Base-by-base conservation (phyloP, 257 asterid genomes). In the Orobanche coerulescens region DNA sequence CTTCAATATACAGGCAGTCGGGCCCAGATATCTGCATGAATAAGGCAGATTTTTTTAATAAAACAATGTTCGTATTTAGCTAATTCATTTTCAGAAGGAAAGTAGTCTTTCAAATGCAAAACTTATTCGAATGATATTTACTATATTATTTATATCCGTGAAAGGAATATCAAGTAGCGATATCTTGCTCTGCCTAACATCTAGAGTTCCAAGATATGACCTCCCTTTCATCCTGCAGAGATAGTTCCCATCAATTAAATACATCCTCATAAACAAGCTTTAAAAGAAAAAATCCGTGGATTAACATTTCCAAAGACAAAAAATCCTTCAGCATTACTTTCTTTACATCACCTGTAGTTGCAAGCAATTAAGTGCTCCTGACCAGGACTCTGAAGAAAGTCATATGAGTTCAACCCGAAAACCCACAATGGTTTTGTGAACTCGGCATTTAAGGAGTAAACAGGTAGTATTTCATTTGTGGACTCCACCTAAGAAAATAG, bases 381-480 rank as follows among this genome's bases (percentile, higher is more conserved):
- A 43, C 59, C 68, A 56, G 82, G 73, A 46, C 72, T 67, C 59
- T 40, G 78, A 66, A 92, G 64, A 76, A 92, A 82, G 37, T 88
- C 98, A 55, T 77, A 92, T 7, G 98, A 84, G 84, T 67, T 86
- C 83, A 73, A 64, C 62, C 98, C 97, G 73, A 92, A 92, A 66
- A 79, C 71, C 98, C 98, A 88, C 46, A 92, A 76, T 14, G 98
- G 98, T 72, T 76, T 82, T 24, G 97, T 66, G 76, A 92, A 92
- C 82, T 92, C 98, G 13, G 94, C 95, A 71, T 88, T 55, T 56
- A 82, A 64, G 11, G 86, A 64, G 79, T 82, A 86, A 62, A 92
- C 81, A 24, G 95, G 91, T 22, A 78, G 65, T 70, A 88, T 84
- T 75, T 86, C 86, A 46, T 84, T 92, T 22, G 86, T 68, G 64